A percentile compares a stretch with the other conserved stretches of the same genome.
Conservation (phyloP, 495 filamentous ascomycete species). For the Aspergillus cavernicola region DNA sequence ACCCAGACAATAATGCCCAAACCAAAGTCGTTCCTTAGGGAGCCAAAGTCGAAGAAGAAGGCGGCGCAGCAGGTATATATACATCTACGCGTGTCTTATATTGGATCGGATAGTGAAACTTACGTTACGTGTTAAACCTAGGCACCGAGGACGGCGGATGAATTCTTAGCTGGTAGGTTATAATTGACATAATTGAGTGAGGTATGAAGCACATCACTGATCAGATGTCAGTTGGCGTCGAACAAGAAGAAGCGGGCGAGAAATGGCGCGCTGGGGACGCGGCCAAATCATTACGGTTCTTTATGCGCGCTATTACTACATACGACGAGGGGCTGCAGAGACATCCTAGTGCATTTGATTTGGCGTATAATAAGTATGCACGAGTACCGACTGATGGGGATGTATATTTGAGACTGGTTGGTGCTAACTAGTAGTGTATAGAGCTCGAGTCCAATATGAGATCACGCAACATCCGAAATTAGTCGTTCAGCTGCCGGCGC, state of each 20-base stretch:
- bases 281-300: slow-evolving; percentile 64
- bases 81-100: neutral
- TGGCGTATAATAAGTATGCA: slow-evolving; percentile 70
- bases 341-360: slow-evolving; percentile 58
- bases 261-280: slow-evolving; percentile 73
- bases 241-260: slow-evolving; percentile 64
- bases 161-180: slow-evolving; percentile 52
- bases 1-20: slow-evolving; percentile 56
- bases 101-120: neutral
- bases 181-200: neutral
- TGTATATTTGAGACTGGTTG: neutral
- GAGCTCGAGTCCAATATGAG: slow-evolving; percentile 62
- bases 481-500: slow-evolving; percentile 48
- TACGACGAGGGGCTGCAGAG: slow-evolving; percentile 59
- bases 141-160: slow-evolving; percentile 57
- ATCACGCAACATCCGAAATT: slow-evolving; percentile 59
- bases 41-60: slow-evolving; percentile 45
- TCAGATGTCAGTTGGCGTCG: slow-evolving; percentile 51
- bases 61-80: slow-evolving; percentile 34
- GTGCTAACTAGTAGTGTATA: slow-evolving; percentile 17
- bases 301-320: slow-evolving; percentile 59
- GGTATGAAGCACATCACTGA: neutral
- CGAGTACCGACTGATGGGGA: neutral
- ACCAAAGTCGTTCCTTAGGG: slow-evolving; percentile 49
- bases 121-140: slow-evolving; percentile 17